Base-by-base conservation (phyloP, 352 stramenopile genomes). In the Paralagenidium karlingii region DNA sequence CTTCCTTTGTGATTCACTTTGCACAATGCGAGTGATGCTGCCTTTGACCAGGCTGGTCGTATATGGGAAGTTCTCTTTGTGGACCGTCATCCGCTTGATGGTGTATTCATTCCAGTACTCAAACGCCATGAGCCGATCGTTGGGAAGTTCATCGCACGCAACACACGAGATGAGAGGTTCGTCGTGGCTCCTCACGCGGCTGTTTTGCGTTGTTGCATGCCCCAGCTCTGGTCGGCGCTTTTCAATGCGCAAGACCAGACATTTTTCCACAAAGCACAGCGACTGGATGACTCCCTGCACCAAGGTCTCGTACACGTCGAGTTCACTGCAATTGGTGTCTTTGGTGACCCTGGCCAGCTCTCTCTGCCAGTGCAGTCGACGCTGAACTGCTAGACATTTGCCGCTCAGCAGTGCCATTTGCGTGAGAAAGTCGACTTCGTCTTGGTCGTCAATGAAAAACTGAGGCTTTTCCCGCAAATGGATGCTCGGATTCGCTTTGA, bases 61-160 rank as follows among this genome's bases (percentile, higher is more conserved):
- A 1, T 27, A 25, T 1, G 53, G 41, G 3, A 32, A 18, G 11
- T 45, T 47, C 43, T 82, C 70, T 22, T 63, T 75, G 40, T 73
- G 80, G 2, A 90, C 37, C 8, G 51, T 34, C 4, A 87, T 40
- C n/a, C 70, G 67, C 29, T 69, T 82, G 15, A 86, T 74, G 21
- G 73, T 61, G 6, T 53, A 43, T 22, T 85, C 68, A 8, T 63
- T 55, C 51, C 60, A 76, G 13, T 73, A 43, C 2, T 74, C 13
- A 38, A 90, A 90, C 5, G 76, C 63, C 21, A 55, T 20, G 1
- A 84, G 20, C 8, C 76, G 58, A 43, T 90, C 73, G 0, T 68
- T 64, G 0, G 68, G 68, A 7, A 84, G 40, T 6, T 76, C n/a
- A n/a, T n/a, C n/a, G n/a, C n/a, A n/a, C n/a, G n/a, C n/a, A n/a